A percentile compares a stretch with the other conserved stretches of the same genome.
Conservation (phyloP, 495 filamentous ascomycete species). For the Lophiostoma macrostomum region DNA sequence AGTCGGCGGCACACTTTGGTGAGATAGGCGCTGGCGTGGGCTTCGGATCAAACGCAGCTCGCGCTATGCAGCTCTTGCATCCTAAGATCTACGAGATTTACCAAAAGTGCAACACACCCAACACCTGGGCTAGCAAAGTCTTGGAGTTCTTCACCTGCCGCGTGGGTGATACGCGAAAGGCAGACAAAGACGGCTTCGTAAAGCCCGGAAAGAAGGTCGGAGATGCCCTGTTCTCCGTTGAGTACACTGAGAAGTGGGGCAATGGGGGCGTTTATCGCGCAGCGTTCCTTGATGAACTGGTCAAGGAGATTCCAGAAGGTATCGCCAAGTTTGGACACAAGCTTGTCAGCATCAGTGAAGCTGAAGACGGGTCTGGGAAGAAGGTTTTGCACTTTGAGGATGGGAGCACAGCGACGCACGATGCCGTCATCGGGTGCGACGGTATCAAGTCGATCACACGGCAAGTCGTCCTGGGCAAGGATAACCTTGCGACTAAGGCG, state of each 20-base stretch:
- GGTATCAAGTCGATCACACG: constrained; percentile 54
- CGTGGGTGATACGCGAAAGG: constrained; percentile 27
- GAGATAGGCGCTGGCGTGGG: constrained; percentile 62
- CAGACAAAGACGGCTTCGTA: constrained; percentile 28
- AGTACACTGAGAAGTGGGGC: constrained; percentile 32
- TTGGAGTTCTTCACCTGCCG: constrained; percentile 35
- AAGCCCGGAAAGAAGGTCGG: constrained; percentile 22
- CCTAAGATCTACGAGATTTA: constrained; percentile 47
- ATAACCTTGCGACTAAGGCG: constrained; percentile 39
- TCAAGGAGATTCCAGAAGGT: constrained; percentile 51
- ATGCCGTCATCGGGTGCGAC: constrained; percentile 55
- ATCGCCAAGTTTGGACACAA: constrained; percentile 44
- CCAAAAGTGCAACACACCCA: constrained; percentile 38
- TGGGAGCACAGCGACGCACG: constrained; percentile 48
- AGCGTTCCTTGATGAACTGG: constrained; percentile 58
- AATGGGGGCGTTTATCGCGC: constrained; percentile 52
- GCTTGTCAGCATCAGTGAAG: constrained; percentile 35
- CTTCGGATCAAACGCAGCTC: constrained; percentile 57
- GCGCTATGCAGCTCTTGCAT: constrained; percentile 55
- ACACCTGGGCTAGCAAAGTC: constrained; percentile 22
- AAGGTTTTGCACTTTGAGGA: constrained; percentile 53
- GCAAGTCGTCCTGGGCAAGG: constrained; percentile 46
- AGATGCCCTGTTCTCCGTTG: constrained; percentile 37
- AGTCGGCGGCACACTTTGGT: constrained; percentile 36
- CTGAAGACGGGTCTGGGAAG: constrained; percentile 37